phyloP scores from a whole-genome alignment of 179 eudicot genomes.

The Pouteria campechiana region DNA sequence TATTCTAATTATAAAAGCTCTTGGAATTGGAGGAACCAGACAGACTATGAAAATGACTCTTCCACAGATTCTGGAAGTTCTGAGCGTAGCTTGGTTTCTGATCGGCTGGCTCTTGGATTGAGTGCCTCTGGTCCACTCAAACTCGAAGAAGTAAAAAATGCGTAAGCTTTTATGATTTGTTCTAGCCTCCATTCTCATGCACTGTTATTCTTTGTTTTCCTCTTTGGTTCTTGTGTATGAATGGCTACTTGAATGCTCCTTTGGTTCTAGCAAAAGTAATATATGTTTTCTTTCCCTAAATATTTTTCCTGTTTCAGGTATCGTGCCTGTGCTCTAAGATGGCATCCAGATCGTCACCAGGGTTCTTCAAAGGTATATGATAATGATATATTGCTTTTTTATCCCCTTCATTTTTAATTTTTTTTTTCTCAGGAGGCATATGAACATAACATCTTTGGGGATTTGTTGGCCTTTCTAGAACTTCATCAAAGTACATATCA shows the following conservation, averaged over 20 bases:
- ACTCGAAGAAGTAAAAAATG: constrained; percentile 73
- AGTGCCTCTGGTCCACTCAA: constrained; percentile 72
- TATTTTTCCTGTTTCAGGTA: constrained; percentile 42
- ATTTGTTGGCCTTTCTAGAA: no score
- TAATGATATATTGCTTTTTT: no score
- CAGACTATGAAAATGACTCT: constrained; percentile 45
- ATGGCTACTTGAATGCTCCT: no score
- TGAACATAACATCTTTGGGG: no score
- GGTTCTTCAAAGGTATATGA: constrained; percentile 92
- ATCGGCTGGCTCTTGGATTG: constrained; percentile 68
- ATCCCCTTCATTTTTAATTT: no score
- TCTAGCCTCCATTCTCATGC: no score
- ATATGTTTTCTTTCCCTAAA: constrained; percentile 1
- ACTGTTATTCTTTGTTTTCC: neutral
- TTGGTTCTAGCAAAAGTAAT: no score
- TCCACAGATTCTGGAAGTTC: constrained; percentile 29
- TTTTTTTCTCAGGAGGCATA: no score
- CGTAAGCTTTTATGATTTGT: constrained; percentile 42
- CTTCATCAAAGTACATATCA: no score
- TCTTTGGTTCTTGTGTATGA: neutral
- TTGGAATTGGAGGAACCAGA: constrained; percentile 28
- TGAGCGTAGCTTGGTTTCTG: constrained; percentile 27
- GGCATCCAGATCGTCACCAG: constrained; percentile 96
- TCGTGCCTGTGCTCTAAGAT: constrained; percentile 83
- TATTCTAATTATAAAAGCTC: constrained; percentile 26